phyloP scores from a whole-genome alignment of 192 early-diverging fungal species.

The Gorgonomyces haynaldii region DNA sequence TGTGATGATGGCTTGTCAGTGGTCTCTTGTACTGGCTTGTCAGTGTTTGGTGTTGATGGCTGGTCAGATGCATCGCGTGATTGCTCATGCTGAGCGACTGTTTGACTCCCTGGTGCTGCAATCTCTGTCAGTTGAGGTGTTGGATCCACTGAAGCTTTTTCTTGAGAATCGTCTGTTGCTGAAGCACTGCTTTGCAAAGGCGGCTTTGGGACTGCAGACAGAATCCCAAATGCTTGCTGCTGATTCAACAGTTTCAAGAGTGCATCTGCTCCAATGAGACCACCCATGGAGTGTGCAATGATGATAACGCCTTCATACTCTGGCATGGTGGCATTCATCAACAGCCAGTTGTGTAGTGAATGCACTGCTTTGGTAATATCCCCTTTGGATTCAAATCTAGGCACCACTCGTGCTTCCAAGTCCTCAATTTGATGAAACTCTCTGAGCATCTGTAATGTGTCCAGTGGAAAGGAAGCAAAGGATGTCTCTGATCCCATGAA shows the following conservation, averaged over 20 bases:
- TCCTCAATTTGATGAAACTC: not conserved
- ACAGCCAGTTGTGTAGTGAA: conserved; percentile 27
- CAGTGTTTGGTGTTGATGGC: no score
- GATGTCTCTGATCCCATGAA: conserved; percentile 34
- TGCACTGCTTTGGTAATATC: conserved; percentile 17
- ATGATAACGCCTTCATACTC: conserved; percentile 25
- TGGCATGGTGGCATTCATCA: conserved; percentile 18
- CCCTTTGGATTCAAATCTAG: conserved; percentile 27
- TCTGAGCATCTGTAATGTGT: conserved; percentile 14
- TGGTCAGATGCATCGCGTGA: no score
- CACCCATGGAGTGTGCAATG: conserved; percentile 41
- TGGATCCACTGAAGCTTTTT: no score
- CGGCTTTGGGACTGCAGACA: no score
- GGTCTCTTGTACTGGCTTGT: no score
- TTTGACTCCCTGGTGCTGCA: no score
- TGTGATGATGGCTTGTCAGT: no score
- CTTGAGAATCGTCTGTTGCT: no score
- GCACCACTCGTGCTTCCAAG: conserved; percentile 16
- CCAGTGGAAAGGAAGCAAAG: conserved; percentile 24
- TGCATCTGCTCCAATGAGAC: conserved; percentile 31
- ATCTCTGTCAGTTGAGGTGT: no score
- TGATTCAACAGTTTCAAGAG: conserved; percentile 1
- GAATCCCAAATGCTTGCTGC: no score
- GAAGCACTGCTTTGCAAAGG: no score
- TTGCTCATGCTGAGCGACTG: no score